Percentiles rank a stretch among this genome's conserved stretches.
These are phyloP conservation scores for Closterium sp. DNA, from an alignment of 139 green algal species.

Conservation along the genomic window DNA sequence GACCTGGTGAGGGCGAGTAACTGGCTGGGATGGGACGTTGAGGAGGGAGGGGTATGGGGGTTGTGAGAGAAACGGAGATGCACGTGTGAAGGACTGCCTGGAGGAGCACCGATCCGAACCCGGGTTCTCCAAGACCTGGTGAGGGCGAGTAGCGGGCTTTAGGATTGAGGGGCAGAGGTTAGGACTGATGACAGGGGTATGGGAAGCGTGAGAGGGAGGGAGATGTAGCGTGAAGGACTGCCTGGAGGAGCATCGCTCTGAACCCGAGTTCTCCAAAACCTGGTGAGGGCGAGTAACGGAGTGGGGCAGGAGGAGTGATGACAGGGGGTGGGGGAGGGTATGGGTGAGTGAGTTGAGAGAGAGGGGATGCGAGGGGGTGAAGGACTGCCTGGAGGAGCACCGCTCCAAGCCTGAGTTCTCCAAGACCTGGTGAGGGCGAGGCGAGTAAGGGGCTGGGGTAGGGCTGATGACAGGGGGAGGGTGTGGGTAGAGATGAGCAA, in stretches of 20 bases:
- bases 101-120: slow-evolving; percentile 42
- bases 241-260: slow-evolving; percentile 50
- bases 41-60: no score
- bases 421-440: slow-evolving; percentile 16
- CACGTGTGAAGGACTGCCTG: slow-evolving; percentile 64
- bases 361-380: slow-evolving; percentile 59
- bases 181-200: no score
- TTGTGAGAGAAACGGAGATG: no score
- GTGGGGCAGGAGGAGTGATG: no score
- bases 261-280: slow-evolving; percentile 16
- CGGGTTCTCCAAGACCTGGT: slow-evolving; percentile 34
- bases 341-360: no score
- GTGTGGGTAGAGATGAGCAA: no score
- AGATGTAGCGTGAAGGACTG: slow-evolving; percentile 66
- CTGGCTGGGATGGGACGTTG: no score
- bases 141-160: no score
- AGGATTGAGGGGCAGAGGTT: no score
- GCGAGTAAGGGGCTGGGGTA: background rate
- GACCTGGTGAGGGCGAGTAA: no score
- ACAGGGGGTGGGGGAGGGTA: no score
- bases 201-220: slow-evolving; percentile 7
- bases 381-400: slow-evolving; percentile 62
- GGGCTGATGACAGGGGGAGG: background rate
- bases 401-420: slow-evolving; percentile 24
- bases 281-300: slow-evolving; percentile 23